Conservation (phyloP, 164 flowering plant species). For the Houttuynia cordata region DNA sequence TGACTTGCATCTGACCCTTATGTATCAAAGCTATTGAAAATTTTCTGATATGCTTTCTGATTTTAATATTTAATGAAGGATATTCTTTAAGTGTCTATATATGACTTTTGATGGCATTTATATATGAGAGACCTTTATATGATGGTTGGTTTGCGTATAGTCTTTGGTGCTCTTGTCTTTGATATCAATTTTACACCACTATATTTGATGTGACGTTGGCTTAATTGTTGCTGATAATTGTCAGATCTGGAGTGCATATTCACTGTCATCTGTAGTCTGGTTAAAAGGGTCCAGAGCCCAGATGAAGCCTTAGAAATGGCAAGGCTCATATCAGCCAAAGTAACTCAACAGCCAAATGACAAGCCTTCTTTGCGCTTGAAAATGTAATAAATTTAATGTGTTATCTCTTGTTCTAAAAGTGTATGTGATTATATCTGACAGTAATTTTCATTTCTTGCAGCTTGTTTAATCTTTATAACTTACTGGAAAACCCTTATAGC, state of each 20-base stretch:
- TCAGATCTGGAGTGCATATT: conserved; percentile 85
- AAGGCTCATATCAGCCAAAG: conserved; percentile 52
- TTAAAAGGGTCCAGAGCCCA: conserved; percentile 53
- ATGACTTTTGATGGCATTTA: too few relatives aligned
- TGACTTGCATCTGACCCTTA: too few relatives aligned
- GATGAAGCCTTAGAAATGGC: conserved; percentile 80
- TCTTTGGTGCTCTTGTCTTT: not conserved
- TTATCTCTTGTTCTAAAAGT: not conserved
- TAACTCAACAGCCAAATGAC: conserved; percentile 62
- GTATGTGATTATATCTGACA: conserved; percentile 3
- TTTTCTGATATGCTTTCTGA: too few relatives aligned
- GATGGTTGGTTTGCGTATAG: too few relatives aligned
- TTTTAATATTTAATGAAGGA: too few relatives aligned
- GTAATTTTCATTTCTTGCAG: conserved; percentile 27
- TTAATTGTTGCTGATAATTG: not conserved
- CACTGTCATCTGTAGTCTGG: conserved; percentile 80
- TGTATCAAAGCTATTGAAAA: too few relatives aligned
- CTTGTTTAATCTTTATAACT: conserved; percentile 83
- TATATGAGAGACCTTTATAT: too few relatives aligned
- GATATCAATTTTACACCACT: not conserved
- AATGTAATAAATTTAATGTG: conserved; percentile 41
- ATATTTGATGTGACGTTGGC: too few relatives aligned
- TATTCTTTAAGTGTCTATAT: too few relatives aligned
- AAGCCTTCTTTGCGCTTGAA: conserved; percentile 83
- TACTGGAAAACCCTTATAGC: conserved; percentile 69